Percentiles rank a stretch among this genome's conserved stretches.
Conservation (phyloP, 768 basidiomycete species). For the Russula vinacea region DNA sequence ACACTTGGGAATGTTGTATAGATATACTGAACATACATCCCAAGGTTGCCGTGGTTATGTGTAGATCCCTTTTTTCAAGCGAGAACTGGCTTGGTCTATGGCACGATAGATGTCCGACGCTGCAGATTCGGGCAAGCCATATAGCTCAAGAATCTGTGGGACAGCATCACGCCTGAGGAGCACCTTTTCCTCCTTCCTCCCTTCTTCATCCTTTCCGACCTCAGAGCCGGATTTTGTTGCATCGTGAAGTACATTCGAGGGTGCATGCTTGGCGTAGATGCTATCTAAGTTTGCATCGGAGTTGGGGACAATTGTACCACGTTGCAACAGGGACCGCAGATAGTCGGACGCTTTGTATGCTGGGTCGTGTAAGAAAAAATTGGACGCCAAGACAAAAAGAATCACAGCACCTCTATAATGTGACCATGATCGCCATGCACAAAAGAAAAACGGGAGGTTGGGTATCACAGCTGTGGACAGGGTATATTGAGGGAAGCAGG, state of each 20-base stretch:
- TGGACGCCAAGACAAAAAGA: neutral
- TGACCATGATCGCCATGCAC: constrained; percentile 80
- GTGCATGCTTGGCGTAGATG: constrained; percentile 46
- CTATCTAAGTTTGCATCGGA: constrained; percentile 53
- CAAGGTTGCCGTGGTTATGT: constrained; percentile 6
- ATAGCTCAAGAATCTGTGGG: constrained; percentile 46
- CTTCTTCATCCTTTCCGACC: neutral
- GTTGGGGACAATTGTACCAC: constrained; percentile 54
- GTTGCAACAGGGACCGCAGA: constrained; percentile 56
- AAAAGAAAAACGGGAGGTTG: constrained; percentile 84
- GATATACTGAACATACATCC: neutral
- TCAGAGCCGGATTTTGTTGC: constrained; percentile 7
- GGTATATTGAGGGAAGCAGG: neutral
- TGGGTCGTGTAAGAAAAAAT: constrained; percentile 32
- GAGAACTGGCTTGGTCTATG: constrained; percentile 51
- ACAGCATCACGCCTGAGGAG: constrained; percentile 55
- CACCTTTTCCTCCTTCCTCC: constrained; percentile 32
- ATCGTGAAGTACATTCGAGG: constrained; percentile 27
- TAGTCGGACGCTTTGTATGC: constrained; percentile 71
- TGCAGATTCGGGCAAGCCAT: constrained; percentile 46
- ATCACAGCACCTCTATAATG: constrained; percentile 63
- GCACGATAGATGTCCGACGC: constrained; percentile 59
- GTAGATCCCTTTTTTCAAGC: constrained; percentile 32
- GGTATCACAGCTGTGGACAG: constrained; percentile 62
- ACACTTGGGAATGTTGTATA: neutral